Evolutionary conservation across 768 basidiomycete genomes (phyloP), one percentile per base, ranked within the genome.

Genomic region (Harrya chromipes): DNA sequence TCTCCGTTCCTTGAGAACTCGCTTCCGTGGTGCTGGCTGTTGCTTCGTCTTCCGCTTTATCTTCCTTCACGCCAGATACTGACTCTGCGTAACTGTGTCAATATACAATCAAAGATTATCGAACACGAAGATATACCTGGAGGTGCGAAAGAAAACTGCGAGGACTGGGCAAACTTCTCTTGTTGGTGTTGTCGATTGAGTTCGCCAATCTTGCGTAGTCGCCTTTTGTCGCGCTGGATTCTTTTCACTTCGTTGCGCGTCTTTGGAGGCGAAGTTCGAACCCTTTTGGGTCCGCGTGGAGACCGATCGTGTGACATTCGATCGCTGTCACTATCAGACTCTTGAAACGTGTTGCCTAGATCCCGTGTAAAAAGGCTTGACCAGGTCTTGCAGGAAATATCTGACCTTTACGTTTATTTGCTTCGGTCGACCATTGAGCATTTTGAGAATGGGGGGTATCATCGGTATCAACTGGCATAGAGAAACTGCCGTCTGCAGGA

Each of bases 391-490:
- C 1, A 11, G 23, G 16, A 44, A 21, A 23, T 37, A 40, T 48
- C 58, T n/a, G 19, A 82, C 82, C 74, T 71, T 79, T 78, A 42
- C 82, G 78, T 61, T 82, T 81, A 17, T 43, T 43, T 20, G 54
- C 63, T 38, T 71, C 68, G 8, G 65, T 59, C 10, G 64, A 61
- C 36, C 59, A 53, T 37, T 55, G 60, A 17, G 50, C 40, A 16
- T 27, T 40, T 43, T 55, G 61, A 29, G 53, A 55, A 20, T 61
- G 47, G 26, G 45, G 21, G 23, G 52, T 44, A n/a, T 52, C 54
- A 14, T 57, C 56, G 35, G 52, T 55, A 45, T 66, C 64, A 2
- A 65, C 60, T 26, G 57, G 62, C 68, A 68, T 68, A 33, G 68
- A 68, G 48, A 67, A 66, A 43, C 68, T 60, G n/a, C 42, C 24